Percentiles rank a stretch among this genome's conserved stretches.
Evolutionary conservation across 352 stramenopile genomes (phyloP).

Genomic region (Lagenidium sp.): DNA sequence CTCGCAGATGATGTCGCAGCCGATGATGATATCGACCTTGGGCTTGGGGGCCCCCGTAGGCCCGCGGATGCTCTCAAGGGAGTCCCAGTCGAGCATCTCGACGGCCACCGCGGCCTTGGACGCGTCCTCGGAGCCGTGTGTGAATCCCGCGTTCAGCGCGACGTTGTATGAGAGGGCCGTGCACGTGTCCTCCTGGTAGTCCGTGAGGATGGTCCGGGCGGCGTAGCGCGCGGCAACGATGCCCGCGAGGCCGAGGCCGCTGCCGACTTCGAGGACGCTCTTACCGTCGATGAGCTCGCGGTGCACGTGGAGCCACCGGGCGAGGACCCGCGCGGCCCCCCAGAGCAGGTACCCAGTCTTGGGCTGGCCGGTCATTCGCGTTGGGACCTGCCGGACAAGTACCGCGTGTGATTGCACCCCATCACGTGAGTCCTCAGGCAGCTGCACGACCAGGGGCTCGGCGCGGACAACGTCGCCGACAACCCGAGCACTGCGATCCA

Average conservation of each 20-base stretch:
- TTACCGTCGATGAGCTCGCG: slow-evolving; percentile 64
- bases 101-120: slow-evolving; percentile 43
- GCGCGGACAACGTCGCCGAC: slow-evolving; percentile 45
- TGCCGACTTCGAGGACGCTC: slow-evolving; percentile 75
- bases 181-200: slow-evolving; percentile 82
- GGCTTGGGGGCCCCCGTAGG: slow-evolving; percentile 8
- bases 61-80: slow-evolving; percentile 47
- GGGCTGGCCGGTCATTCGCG: slow-evolving; percentile 75
- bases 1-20: slow-evolving; percentile 85
- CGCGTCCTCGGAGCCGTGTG: slow-evolving; percentile 45
- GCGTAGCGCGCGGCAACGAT: slow-evolving; percentile 72
- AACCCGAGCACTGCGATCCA: slow-evolving; percentile 31
- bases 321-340: slow-evolving; percentile 72
- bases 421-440: slow-evolving; percentile 60
- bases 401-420: slow-evolving; percentile 33
- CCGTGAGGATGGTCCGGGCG: slow-evolving; percentile 49
- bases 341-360: slow-evolving; percentile 84
- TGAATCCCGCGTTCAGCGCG: slow-evolving; percentile 63
- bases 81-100: slow-evolving; percentile 69
- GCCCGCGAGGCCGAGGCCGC: slow-evolving; percentile 66
- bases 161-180: slow-evolving; percentile 72
- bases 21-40: slow-evolving; percentile 76
- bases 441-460: slow-evolving; percentile 37
- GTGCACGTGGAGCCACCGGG: slow-evolving; percentile 73
- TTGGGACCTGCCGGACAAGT: slow-evolving; percentile 73